Evolutionary conservation across 2,329 filamentous ascomycete species (phyloP).

Genomic region (Scorias spongiosa): DNA sequence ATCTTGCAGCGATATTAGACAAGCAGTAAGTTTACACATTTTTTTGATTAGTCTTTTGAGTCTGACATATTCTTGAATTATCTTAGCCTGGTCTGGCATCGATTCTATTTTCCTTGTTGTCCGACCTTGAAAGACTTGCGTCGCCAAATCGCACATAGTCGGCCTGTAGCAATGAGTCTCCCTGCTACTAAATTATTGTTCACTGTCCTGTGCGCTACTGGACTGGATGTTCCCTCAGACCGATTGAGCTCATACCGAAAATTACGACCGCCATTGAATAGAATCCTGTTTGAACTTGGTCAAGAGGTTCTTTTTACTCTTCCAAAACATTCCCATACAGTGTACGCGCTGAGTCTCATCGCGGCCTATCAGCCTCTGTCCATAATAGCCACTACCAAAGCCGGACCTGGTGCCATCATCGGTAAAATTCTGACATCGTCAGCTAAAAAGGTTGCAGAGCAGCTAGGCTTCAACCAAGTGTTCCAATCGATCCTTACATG

Average conservation of each 20-base stretch:
- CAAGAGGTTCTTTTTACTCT: conserved; percentile 1
- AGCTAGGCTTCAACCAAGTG: not conserved
- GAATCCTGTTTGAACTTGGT: not conserved
- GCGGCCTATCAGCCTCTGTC: conserved; percentile 4
- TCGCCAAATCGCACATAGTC: not conserved
- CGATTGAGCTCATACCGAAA: not conserved
- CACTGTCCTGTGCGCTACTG: conserved; percentile 1
- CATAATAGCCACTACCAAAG: conserved; percentile 1
- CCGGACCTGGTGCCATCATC: conserved; percentile 4
- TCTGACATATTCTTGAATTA: too few relatives aligned
- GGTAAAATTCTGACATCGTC: conserved; percentile 2
- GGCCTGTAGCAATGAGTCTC: not conserved
- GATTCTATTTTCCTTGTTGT: conserved; percentile 4
- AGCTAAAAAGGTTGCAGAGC: conserved; percentile 2
- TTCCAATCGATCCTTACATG: not conserved
- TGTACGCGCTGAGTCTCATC: conserved; percentile 3
- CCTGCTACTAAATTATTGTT: conserved; percentile 2
- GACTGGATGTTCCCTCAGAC: conserved; percentile 3
- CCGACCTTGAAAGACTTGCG: conserved; percentile 2
- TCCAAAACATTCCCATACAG: conserved; percentile 1
- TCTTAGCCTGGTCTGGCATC: conserved; percentile 5
- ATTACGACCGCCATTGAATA: not conserved
- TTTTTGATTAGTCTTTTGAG: not conserved
- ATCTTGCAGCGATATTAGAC: not conserved
- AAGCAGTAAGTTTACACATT: not conserved